These are phyloP conservation scores for Rhytidiadelphus loreus DNA, from an alignment of 225 moss, liverwort and hornwort species.

Conservation along the genomic window DNA sequence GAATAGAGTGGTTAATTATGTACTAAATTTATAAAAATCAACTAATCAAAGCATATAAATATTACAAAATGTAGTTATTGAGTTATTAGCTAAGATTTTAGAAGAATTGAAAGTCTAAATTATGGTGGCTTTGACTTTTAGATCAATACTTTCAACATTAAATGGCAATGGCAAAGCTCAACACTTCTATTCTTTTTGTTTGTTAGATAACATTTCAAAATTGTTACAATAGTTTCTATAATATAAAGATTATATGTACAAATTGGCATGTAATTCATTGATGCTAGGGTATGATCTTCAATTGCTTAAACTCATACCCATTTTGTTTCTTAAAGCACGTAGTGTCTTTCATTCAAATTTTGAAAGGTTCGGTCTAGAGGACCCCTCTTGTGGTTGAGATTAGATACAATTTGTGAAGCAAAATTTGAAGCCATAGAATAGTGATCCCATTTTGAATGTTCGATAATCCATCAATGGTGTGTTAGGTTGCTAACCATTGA, in stretches of 20 bases:
- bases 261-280: background rate
- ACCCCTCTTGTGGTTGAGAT: rapidly evolving
- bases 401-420: background rate
- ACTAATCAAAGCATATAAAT: rapidly evolving
- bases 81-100: no score
- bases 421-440: background rate
- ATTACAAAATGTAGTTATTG: background rate
- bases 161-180: background rate
- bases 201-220: background rate
- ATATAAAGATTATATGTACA: no score
- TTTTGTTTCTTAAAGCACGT: background rate
- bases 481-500: background rate
- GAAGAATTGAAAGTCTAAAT: background rate
- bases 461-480: no score
- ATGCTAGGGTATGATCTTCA: no score
- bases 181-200: background rate
- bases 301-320: rapidly evolving
- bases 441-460: background rate
- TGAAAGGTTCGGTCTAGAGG: rapidly evolving
- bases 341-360: background rate
- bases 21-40: background rate
- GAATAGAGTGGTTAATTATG: rapidly evolving
- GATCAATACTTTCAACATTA: background rate
- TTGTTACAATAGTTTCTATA: background rate
- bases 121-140: background rate